Conservation (phyloP, 345 rosid species). For the Acer negundo region DNA sequence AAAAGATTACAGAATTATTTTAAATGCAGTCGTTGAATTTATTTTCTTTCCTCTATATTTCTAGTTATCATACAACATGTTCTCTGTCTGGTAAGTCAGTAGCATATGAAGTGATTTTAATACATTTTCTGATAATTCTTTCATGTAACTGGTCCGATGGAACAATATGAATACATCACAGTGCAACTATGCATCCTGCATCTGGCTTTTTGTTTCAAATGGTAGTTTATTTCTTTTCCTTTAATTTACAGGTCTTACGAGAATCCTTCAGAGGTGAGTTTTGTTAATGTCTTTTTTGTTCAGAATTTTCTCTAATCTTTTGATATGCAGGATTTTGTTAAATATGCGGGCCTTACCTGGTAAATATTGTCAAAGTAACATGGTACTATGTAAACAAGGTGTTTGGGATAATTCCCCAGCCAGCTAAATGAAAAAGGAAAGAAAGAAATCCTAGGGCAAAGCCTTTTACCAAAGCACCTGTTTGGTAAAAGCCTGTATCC, state of each 20-base stretch:
- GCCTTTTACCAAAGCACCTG: background rate
- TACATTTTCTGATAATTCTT: background rate
- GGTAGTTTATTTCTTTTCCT: constrained; percentile 17
- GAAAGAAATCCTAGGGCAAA: background rate
- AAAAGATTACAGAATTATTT: background rate
- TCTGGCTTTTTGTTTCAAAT: constrained; percentile 3
- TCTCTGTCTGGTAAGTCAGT: background rate
- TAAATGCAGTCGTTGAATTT: background rate
- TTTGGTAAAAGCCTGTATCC: background rate
- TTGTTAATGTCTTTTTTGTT: constrained; percentile 12
- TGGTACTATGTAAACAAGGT: background rate
- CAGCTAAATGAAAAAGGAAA: background rate
- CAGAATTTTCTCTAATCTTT: background rate
- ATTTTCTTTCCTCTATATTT: background rate
- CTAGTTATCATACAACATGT: background rate
- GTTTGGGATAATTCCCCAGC: background rate
- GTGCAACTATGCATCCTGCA: background rate
- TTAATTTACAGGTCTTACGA: constrained; percentile 58
- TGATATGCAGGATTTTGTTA: background rate
- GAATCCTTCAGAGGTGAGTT: constrained; percentile 78
- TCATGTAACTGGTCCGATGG: background rate
- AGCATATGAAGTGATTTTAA: constrained; percentile 7
- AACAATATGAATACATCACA: background rate
- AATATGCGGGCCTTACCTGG: background rate
- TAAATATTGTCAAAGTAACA: background rate